Percentiles rank a stretch among this genome's conserved stretches.
These are phyloP conservation scores for Rhodofomes roseus DNA, from an alignment of 1,284 basidiomycete species.

Conservation along the genomic window DNA sequence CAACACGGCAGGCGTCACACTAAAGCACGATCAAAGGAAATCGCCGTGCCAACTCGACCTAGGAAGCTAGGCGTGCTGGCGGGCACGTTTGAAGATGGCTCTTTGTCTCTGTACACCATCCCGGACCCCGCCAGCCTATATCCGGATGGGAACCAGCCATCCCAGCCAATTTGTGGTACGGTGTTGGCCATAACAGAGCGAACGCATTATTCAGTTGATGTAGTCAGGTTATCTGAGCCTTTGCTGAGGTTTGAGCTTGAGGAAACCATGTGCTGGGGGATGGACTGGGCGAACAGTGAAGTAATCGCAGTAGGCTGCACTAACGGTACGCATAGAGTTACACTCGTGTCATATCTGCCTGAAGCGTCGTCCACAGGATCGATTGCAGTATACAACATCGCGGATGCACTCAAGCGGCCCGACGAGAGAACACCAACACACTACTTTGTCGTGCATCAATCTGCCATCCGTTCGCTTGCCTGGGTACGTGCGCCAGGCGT, in stretches of 20 bases:
- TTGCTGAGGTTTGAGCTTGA: constrained; percentile 67
- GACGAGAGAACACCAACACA: constrained; percentile 37
- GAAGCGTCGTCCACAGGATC: constrained; percentile 44
- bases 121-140: constrained; percentile 67
- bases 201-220: not conserved
- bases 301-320: constrained; percentile 76
- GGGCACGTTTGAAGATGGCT: constrained; percentile 82
- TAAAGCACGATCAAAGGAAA: not conserved
- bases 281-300: constrained; percentile 87
- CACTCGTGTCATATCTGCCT: not conserved
- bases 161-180: constrained; percentile 26
- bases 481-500: constrained; percentile 70
- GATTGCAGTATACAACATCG: constrained; percentile 74
- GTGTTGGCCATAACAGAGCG: not conserved
- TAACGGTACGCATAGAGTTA: constrained; percentile 51
- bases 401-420: constrained; percentile 38
- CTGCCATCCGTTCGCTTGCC: constrained; percentile 68
- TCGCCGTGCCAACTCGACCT: constrained; percentile 11
- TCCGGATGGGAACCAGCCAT: constrained; percentile 8
- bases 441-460: constrained; percentile 71
- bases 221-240: constrained; percentile 63
- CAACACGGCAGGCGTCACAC: constrained; percentile 17
- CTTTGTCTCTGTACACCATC: constrained; percentile 69
- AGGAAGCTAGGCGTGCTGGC: constrained; percentile 79
- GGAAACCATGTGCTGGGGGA: constrained; percentile 66